Evolutionary conservation across 768 basidiomycete species (phyloP).

Genomic region (Pulveroboletus sp.): DNA sequence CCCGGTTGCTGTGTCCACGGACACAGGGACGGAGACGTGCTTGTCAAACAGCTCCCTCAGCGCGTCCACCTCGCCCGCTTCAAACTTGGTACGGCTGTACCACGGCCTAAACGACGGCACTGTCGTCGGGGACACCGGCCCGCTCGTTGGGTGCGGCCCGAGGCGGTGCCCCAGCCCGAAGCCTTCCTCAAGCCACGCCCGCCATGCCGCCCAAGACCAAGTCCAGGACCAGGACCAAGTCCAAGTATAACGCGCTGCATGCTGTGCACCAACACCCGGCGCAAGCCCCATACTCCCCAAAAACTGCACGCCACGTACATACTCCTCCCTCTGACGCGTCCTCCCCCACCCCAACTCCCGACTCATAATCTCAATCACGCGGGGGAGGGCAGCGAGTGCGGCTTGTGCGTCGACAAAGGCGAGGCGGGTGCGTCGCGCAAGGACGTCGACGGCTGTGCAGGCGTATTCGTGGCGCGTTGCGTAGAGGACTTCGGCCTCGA

Average conservation of each 20-base stretch:
- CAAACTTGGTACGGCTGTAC: constrained; percentile 54
- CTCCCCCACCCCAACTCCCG: constrained; percentile 78
- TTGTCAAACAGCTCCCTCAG: constrained; percentile 37
- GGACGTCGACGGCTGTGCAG: constrained; percentile 86
- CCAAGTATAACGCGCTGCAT: constrained; percentile 1
- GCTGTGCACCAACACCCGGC: constrained; percentile 36
- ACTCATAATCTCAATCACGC: constrained; percentile 89
- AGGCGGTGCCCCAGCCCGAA: constrained; percentile 13
- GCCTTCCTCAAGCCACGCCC: constrained; percentile 12
- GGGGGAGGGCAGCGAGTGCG: constrained; percentile 79
- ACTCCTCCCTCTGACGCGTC: constrained; percentile 56
- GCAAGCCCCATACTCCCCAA: constrained; percentile 84
- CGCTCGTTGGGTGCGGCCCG: constrained; percentile 15
- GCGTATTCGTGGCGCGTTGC: constrained; percentile 91
- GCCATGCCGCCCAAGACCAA: constrained; percentile 1
- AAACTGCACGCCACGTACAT: constrained; percentile 58
- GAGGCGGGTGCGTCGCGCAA: constrained; percentile 89
- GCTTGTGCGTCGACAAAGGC: constrained; percentile 91
- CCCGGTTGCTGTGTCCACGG: not conserved
- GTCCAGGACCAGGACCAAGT: too few relatives aligned
- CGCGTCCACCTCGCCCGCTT: constrained; percentile 46
- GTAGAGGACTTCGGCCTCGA: constrained; percentile 92
- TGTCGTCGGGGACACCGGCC: not conserved
- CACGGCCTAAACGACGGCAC: constrained; percentile 19
- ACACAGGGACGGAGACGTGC: not conserved